phyloP scores from a whole-genome alignment of 257 asterid genomes.

The Marsdenia floribunda region DNA sequence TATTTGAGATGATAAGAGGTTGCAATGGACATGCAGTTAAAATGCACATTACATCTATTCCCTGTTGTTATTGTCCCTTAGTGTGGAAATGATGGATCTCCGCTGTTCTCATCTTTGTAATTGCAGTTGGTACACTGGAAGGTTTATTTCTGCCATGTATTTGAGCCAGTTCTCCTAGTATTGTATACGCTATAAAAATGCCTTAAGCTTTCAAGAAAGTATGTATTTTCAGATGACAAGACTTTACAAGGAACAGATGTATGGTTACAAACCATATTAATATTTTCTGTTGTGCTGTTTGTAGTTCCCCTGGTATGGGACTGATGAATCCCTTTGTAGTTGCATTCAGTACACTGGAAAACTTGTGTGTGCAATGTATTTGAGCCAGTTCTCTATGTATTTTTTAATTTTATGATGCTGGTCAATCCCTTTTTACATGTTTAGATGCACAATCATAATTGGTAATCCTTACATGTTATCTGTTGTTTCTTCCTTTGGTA shows the following conservation, averaged over 20 bases:
- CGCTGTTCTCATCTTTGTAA: neutral
- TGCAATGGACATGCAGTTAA: neutral
- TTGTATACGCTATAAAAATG: neutral
- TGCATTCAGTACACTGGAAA: neutral
- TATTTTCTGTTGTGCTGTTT: too few species aligned
- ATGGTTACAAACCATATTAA: too few species aligned
- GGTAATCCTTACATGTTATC: neutral
- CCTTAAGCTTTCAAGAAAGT: too few species aligned
- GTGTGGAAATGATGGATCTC: neutral
- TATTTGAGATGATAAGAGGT: neutral
- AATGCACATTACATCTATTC: neutral
- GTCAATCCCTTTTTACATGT: neutral
- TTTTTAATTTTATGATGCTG: neutral
- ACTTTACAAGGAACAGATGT: too few species aligned
- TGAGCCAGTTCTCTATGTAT: neutral
- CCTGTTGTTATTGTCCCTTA: constrained; percentile 1
- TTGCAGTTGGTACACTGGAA: neutral
- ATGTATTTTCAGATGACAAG: too few species aligned
- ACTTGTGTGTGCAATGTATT: neutral
- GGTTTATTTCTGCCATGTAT: neutral
- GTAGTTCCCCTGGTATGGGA: neutral
- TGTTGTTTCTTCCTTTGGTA: neutral
- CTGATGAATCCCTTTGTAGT: neutral
- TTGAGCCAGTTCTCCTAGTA: neutral
- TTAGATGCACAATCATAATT: neutral